A percentile compares a stretch with the other conserved stretches of the same genome.
Evolutionary conservation across 805 yeast species (phyloP).

Genomic region (Metschnikowia baotianmanensis): DNA sequence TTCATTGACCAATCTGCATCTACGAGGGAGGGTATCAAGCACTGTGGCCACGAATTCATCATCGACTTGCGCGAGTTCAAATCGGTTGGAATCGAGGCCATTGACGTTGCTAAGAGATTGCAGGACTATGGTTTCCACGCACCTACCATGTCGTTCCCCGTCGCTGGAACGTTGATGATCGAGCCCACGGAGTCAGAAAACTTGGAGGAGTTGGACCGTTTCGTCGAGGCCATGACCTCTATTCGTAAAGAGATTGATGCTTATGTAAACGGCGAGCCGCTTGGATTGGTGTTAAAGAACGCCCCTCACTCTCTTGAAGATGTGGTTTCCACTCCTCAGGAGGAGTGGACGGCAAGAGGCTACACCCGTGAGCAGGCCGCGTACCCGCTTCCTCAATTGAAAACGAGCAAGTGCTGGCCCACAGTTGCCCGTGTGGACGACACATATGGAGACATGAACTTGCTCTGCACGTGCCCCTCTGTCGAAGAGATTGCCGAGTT

Average conservation of each 20-base stretch:
- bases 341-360: constrained; percentile 81
- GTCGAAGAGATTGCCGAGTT: constrained; percentile 65
- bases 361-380: constrained; percentile 93
- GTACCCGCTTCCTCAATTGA: constrained; percentile 77
- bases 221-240: constrained; percentile 80
- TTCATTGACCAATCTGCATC: constrained; percentile 53
- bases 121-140: constrained; percentile 99
- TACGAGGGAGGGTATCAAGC: constrained; percentile 52
- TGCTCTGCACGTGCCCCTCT: constrained; percentile 90
- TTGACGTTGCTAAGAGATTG: constrained; percentile 93
- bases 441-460: constrained; percentile 88
- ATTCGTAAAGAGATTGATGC: constrained; percentile 81
- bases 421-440: constrained; percentile 90
- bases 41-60: constrained; percentile 96
- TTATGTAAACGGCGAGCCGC: constrained; percentile 60
- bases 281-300: constrained; percentile 73
- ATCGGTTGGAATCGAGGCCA: constrained; percentile 80
- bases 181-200: constrained; percentile 98
- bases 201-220: constrained; percentile 82
- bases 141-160: constrained; percentile 98
- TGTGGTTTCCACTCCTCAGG: constrained; percentile 53
- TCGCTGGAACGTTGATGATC: constrained; percentile 94
- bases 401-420: constrained; percentile 88
- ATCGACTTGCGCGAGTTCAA: constrained; percentile 87
- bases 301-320: constrained; percentile 92